A percentile compares a stretch with the other conserved stretches of the same genome.
Evolutionary conservation across 2,329 filamentous ascomycete species (phyloP).

Genomic region (Fulvia fulva): DNA sequence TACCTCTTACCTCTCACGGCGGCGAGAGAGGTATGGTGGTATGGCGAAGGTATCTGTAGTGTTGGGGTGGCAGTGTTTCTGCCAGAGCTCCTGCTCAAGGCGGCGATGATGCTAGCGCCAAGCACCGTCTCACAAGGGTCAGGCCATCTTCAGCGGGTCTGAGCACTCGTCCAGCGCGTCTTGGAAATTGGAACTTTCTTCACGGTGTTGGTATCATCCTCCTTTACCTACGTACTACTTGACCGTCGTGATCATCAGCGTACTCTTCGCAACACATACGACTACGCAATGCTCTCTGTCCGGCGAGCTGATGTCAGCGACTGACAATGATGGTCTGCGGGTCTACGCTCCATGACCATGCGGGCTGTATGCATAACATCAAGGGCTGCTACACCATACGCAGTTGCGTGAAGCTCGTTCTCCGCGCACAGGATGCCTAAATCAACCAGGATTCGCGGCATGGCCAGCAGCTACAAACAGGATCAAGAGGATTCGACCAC

Average conservation of each 20-base stretch:
- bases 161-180: no score
- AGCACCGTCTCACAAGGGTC: neutral
- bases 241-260: neutral
- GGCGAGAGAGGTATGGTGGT: conserved; percentile 12
- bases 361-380: neutral
- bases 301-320: no score
- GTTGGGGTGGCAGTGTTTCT: conserved; percentile 1
- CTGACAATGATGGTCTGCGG: no score
- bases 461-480: neutral
- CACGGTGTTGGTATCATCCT: neutral
- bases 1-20: conserved; percentile 9
- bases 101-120: neutral
- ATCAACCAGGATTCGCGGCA: neutral
- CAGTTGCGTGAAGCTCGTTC: neutral
- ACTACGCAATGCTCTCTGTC: no score
- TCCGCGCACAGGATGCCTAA: neutral
- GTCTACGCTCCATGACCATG: no score
- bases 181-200: no score
- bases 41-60: conserved; percentile 5
- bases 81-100: neutral
- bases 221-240: neutral
- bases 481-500: neutral
- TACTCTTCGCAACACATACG: neutral
- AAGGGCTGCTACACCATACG: neutral
- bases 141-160: neutral